These are phyloP conservation scores for Fraxinus dipetala DNA, from an alignment of 305 asterid genomes.

Conservation along the genomic window DNA sequence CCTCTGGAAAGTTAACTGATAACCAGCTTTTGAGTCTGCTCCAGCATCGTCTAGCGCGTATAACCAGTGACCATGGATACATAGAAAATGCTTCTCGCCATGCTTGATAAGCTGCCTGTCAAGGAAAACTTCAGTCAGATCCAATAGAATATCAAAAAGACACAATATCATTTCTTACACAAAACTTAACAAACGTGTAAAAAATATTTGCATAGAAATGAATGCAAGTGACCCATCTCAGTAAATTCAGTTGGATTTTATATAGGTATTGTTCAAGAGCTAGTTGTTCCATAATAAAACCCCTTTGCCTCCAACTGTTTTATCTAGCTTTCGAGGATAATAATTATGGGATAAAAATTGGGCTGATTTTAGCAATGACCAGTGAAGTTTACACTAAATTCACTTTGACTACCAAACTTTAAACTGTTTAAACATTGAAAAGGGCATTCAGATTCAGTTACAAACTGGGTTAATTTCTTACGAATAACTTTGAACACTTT, in stretches of 20 bases:
- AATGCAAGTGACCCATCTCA: not conserved
- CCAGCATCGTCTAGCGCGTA: slow-evolving; percentile 73
- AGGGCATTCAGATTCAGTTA: too few species aligned
- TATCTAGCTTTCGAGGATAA: not conserved
- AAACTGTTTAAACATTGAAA: too few species aligned
- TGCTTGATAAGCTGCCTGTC: slow-evolving; percentile 65
- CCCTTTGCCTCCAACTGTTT: not conserved
- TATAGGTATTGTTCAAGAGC: not conserved
- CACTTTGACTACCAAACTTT: too few species aligned
- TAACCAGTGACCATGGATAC: slow-evolving; percentile 90
- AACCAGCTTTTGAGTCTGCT: slow-evolving; percentile 62
- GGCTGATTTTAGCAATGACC: not conserved
- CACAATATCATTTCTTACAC: not conserved
- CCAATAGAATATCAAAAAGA: not conserved
- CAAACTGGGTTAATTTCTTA: not conserved
- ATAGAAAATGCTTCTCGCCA: slow-evolving; percentile 68
- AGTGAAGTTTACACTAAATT: not conserved
- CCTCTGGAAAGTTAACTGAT: slow-evolving; percentile 66
- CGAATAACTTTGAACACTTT: not conserved
- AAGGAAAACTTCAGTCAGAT: slow-evolving; percentile 12
- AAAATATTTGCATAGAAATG: not conserved
- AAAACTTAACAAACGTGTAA: not conserved
- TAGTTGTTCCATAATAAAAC: too few species aligned
- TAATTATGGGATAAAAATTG: not conserved
- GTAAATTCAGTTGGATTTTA: not conserved